phyloP scores from a whole-genome alignment of 257 asterid species.

The Solanum ossicruentum region DNA sequence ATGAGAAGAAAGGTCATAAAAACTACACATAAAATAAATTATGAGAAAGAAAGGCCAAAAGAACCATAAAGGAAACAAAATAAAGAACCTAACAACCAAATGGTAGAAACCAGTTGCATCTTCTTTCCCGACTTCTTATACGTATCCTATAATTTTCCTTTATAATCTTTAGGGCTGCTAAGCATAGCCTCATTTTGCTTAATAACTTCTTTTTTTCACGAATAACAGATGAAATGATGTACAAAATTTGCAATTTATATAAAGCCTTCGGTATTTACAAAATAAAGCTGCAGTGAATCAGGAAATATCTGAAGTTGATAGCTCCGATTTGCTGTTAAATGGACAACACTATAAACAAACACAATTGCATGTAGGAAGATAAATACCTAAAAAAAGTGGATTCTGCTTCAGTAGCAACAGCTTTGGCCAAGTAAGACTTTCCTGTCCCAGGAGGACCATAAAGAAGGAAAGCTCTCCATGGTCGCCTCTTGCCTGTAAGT shows the following conservation, averaged over 20 bases:
- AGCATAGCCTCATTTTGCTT: background rate
- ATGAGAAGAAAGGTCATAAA: background rate
- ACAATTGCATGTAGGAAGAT: background rate
- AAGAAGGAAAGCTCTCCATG: constrained; percentile 98
- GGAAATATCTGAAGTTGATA: background rate
- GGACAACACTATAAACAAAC: background rate
- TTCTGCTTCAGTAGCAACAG: constrained; percentile 99
- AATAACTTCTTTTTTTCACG: background rate
- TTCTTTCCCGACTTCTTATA: background rate
- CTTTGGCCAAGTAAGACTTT: constrained; percentile 95
- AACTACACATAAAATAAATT: background rate
- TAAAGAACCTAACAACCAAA: background rate
- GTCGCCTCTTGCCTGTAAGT: constrained; percentile 59
- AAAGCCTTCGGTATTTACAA: background rate
- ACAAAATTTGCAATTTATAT: background rate
- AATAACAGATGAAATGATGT: background rate
- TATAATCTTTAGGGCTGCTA: background rate
- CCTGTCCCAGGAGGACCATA: constrained; percentile 99
- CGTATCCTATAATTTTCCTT: background rate
- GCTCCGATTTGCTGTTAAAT: background rate
- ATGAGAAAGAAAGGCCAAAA: background rate
- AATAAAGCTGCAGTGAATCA: background rate
- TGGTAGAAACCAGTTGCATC: background rate
- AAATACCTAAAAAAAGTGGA: constrained; percentile 89
- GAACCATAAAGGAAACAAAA: background rate